phyloP scores from a whole-genome alignment of 495 filamentous ascomycete genomes.

The Penicillium flavigenum region DNA sequence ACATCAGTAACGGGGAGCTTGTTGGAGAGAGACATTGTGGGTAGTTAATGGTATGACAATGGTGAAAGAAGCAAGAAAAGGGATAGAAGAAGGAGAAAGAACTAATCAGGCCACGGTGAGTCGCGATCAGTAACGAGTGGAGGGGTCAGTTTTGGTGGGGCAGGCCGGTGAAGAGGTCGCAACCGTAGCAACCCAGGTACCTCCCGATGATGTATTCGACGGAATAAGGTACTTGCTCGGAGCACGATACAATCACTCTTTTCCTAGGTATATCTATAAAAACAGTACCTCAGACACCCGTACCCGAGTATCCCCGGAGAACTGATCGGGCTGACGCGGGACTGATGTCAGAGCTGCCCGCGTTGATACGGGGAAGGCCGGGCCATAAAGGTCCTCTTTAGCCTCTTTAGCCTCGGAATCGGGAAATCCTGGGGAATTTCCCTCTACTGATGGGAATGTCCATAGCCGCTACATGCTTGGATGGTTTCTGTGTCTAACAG shows the following conservation, averaged over 20 bases:
- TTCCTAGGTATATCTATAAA: conserved; percentile 8
- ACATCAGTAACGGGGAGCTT: conserved; percentile 96
- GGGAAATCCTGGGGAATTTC: conserved; percentile 24
- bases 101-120: conserved; percentile 35
- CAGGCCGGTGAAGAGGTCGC: conserved; percentile 30
- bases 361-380: conserved; percentile 38
- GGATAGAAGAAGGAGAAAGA: conserved; percentile 11
- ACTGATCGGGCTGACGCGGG: conserved; percentile 50
- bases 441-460: conserved; percentile 24
- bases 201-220: conserved; percentile 14
- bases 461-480: conserved; percentile 24
- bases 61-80: not conserved
- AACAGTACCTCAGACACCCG: conserved; percentile 8
- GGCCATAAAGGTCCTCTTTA: conserved; percentile 31
- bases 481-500: not conserved
- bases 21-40: conserved; percentile 92
- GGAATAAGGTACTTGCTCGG: conserved; percentile 12
- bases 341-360: conserved; percentile 45
- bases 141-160: conserved; percentile 29
- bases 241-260: not conserved
- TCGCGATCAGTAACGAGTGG: conserved; percentile 28
- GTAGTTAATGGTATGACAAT: conserved; percentile 15
- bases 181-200: conserved; percentile 19
- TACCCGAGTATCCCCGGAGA: conserved; percentile 33
- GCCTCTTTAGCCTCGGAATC: conserved; percentile 43